A percentile compares a stretch with the other conserved stretches of the same genome.
phyloP scores from a whole-genome alignment of 2,329 filamentous ascomycete species.

The Ophiostoma sp. region DNA sequence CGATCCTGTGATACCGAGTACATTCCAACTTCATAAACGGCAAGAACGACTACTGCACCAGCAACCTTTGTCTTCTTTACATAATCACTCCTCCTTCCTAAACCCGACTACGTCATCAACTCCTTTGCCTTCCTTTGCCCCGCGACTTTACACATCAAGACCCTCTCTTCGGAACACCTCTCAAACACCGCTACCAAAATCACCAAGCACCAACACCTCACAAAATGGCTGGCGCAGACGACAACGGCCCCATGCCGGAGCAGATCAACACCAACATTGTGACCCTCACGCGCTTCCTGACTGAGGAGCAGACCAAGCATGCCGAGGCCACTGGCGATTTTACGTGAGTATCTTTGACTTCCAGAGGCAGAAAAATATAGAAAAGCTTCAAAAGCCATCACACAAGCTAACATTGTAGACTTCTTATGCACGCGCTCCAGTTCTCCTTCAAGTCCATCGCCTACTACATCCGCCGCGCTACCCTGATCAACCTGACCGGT shows the following conservation, averaged over 20 bases:
- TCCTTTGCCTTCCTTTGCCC: not conserved
- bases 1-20: not conserved
- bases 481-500: conserved; percentile 90
- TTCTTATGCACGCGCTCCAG: conserved; percentile 94
- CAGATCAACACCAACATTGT: conserved; percentile 94
- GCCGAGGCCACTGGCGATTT: conserved; percentile 97
- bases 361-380: too few species aligned
- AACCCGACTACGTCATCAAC: not conserved
- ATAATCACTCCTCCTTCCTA: not conserved
- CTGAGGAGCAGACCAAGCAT: conserved; percentile 90
- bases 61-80: not conserved
- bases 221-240: conserved; percentile 33
- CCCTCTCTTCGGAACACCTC: not conserved
- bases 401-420: conserved; percentile 45
- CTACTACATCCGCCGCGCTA: conserved; percentile 96
- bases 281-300: conserved; percentile 90
- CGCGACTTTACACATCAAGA: conserved; percentile 18
- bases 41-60: not conserved
- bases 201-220: not conserved
- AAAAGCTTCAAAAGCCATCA: not conserved
- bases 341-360: conserved; percentile 59
- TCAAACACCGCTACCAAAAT: not conserved
- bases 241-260: conserved; percentile 55
- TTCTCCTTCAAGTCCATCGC: conserved; percentile 99
- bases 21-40: not conserved